phyloP scores from a whole-genome alignment of 352 stramenopile genomes.

The Pelagophyceae sp. region DNA sequence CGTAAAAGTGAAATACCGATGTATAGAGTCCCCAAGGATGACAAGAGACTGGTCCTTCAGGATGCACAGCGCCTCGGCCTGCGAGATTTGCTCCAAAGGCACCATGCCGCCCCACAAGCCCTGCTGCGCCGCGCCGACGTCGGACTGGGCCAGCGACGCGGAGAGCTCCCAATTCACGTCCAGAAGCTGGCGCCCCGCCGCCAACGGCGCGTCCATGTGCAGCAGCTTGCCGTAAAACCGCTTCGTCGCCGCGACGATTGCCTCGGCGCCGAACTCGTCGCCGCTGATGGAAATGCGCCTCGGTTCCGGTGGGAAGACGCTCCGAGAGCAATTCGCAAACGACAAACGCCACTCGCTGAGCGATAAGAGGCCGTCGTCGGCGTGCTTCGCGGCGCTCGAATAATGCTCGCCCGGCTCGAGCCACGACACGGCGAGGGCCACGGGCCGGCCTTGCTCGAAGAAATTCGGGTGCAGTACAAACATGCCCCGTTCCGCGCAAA shows the following conservation, averaged over 20 bases:
- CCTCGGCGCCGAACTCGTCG: neutral
- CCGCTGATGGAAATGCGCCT: neutral
- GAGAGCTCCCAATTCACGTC: neutral
- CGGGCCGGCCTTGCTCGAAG: neutral
- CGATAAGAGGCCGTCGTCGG: too few species aligned
- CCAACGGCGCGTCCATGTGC: neutral
- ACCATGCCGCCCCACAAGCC: neutral
- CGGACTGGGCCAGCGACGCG: neutral
- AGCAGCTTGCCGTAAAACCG: neutral
- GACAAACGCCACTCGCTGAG: too few species aligned
- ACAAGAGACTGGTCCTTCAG: neutral
- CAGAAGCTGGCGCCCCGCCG: neutral
- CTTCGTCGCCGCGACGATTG: neutral
- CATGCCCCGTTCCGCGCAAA: neutral
- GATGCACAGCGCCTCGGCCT: neutral
- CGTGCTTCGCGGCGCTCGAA: neutral
- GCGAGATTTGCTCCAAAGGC: neutral
- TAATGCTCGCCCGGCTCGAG: neutral
- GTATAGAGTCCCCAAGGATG: slow-evolving; percentile 10
- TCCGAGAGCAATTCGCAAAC: too few species aligned
- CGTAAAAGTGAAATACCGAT: neutral
- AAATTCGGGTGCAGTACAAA: neutral
- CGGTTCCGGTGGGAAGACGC: neutral
- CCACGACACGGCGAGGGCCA: neutral
- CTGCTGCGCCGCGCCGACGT: neutral